These are phyloP conservation scores for Eucalyptus brandiana DNA, from an alignment of 345 rosid genomes.

Conservation along the genomic window DNA sequence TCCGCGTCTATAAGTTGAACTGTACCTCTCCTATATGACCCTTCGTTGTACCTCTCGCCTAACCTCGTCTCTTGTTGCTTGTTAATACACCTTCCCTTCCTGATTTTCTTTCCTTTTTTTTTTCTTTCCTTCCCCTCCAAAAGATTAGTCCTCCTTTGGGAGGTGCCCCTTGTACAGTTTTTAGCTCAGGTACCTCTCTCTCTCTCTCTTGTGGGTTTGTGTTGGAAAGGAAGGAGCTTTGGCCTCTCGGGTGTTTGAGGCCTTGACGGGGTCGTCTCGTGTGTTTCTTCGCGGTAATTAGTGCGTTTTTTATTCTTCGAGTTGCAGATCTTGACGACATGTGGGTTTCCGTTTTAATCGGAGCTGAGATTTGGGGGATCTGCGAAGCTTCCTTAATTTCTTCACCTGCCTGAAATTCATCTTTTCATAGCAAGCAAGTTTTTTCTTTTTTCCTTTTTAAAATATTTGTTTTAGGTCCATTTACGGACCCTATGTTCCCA, in stretches of 20 bases:
- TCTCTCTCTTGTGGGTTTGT: not conserved
- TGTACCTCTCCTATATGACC: not conserved
- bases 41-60: not conserved
- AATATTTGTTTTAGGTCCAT: not conserved
- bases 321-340: not conserved
- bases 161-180: slow-evolving; percentile 15
- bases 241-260: not conserved
- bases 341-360: not conserved
- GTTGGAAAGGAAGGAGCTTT: not conserved
- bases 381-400: not conserved
- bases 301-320: not conserved
- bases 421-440: not conserved
- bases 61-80: not conserved
- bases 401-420: not conserved
- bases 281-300: not conserved
- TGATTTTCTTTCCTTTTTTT: not conserved
- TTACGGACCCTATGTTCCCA: not conserved
- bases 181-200: slow-evolving; percentile 3
- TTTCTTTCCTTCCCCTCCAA: no score
- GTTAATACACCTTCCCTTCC: not conserved
- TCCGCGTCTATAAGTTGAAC: slow-evolving; percentile 8
- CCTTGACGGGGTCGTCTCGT: not conserved
- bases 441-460: not conserved
- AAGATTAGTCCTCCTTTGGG: not conserved
- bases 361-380: not conserved